Percentiles rank a stretch among this genome's conserved stretches.
Conservation (phyloP, 2,329 filamentous ascomycete species). For the Uncinocarpus reesii region DNA sequence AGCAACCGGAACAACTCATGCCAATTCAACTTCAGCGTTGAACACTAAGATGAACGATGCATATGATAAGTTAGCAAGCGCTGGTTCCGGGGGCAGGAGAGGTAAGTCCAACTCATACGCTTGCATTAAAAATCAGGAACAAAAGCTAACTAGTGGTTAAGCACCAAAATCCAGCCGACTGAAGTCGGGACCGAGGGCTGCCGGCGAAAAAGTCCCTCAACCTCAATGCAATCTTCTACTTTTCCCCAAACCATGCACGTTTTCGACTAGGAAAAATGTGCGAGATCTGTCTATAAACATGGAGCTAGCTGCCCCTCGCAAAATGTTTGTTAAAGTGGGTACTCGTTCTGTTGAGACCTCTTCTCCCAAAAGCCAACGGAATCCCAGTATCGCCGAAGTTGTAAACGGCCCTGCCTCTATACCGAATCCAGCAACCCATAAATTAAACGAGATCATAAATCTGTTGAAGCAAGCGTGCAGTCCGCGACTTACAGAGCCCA, state of each 20-base stretch:
- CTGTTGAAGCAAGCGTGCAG: conserved; percentile 33
- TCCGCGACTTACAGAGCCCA: conserved; percentile 22
- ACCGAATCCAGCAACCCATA: conserved; percentile 23
- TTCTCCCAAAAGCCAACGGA: conserved; percentile 18
- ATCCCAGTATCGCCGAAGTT: conserved; percentile 33
- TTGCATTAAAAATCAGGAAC: too few relatives aligned
- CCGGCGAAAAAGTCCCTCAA: background rate
- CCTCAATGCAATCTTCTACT: background rate
- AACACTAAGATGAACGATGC: background rate
- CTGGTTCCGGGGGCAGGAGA: background rate
- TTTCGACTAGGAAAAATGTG: conserved; percentile 28
- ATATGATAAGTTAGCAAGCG: background rate
- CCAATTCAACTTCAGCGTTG: background rate
- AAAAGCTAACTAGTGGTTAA: too few relatives aligned
- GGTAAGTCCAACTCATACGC: background rate
- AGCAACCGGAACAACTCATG: background rate
- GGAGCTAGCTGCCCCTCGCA: conserved; percentile 27
- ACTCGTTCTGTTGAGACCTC: conserved; percentile 21
- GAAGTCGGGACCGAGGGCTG: background rate
- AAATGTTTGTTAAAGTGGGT: conserved; percentile 26
- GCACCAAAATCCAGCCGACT: background rate
- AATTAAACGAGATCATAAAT: conserved; percentile 34
- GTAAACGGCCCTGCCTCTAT: conserved; percentile 33
- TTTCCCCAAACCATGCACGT: conserved; percentile 1
- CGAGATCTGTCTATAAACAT: conserved; percentile 35